Base-by-base conservation (phyloP, 768 basidiomycete species). In the Leccinum pellstonianum region DNA sequence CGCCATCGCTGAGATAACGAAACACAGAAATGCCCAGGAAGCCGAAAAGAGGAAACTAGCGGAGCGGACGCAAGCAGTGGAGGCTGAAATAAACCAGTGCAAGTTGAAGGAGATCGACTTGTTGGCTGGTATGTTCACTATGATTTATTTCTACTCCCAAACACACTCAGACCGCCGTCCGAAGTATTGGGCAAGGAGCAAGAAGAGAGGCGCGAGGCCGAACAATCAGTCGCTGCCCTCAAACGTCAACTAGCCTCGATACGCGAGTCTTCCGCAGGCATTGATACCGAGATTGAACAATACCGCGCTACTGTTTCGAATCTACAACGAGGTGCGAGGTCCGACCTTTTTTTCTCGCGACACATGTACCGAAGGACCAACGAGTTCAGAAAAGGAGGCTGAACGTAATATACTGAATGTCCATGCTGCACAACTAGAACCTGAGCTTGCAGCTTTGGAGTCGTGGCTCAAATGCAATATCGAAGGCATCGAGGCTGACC, bases 81-180 rank as follows among this genome's bases (percentile, higher is more conserved):
- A 94, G 69, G 66, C 77, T 0, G 88, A 93, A 72, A 93, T 83
- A 2, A 86, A 84, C 56, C 78, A 86, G 48, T 93, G 90, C 75
- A 90, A 93, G 64, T 69, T 90, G 54, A 82, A 79, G 66, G 93
- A 95, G 73, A 87, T 92, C 31, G 87, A 91, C 54, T 80, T 95
- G 57, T 80, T 92, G 3, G 82, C 84, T 57, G 83, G 93, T 93
- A 71, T n/a, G 83, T 76, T 11, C 15, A 35, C 35, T 57, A 19
- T 23, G 27, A 64, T 4, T 41, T n/a, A 41, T 9, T 10, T 43
- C 9, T n/a, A 37, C 8, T 4, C 0, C 17, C 52, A 14, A n/a
- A 49, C 41, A 23, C 11, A 49, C 27, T 25, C 5, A 37, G 43
- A 48, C 7, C 15, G 31, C 31, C 27, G 21, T 60, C 37, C 12